A percentile compares a stretch with the other conserved stretches of the same genome.
Evolutionary conservation across 306 rosid genomes (phyloP).

Genomic region (Erythrophleum fordii): DNA sequence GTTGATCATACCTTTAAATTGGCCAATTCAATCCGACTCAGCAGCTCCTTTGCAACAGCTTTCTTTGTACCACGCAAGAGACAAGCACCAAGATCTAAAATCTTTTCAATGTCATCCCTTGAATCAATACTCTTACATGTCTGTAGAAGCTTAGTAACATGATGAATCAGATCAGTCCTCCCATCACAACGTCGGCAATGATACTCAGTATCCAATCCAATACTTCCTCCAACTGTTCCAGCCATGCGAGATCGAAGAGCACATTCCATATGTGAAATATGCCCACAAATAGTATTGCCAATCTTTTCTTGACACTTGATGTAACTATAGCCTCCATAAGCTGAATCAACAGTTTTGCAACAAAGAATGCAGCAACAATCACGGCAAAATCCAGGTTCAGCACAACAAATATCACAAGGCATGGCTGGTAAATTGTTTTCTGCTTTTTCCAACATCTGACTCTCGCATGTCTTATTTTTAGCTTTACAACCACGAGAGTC

Average conservation of each 20-base stretch:
- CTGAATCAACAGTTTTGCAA: conserved; percentile 56
- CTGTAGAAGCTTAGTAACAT: conserved; percentile 56
- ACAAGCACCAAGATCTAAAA: conserved; percentile 64
- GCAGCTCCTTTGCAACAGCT: conserved; percentile 55
- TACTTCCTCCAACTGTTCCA: conserved; percentile 73
- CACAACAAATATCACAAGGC: conserved; percentile 81
- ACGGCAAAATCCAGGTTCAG: conserved; percentile 75
- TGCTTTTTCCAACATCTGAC: conserved; percentile 46
- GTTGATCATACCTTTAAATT: conserved; percentile 62
- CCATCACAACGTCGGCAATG: conserved; percentile 87
- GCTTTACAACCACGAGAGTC: conserved; percentile 61
- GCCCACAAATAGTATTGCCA: conserved; percentile 67
- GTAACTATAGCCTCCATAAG: conserved; percentile 67
- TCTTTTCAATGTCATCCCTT: conserved; percentile 59
- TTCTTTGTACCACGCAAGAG: conserved; percentile 74
- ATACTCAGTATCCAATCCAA: conserved; percentile 75
- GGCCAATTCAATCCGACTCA: conserved; percentile 54
- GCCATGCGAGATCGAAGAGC: conserved; percentile 71
- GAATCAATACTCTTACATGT: conserved; percentile 57
- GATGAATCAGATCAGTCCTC: conserved; percentile 70
- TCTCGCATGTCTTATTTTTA: conserved; percentile 63
- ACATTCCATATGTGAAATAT: conserved; percentile 80
- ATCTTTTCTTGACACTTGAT: conserved; percentile 59
- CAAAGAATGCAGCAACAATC: conserved; percentile 89
- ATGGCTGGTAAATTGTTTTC: conserved; percentile 48